These are phyloP conservation scores for Gossypium herbaceum DNA, from an alignment of 345 rosid species.

Conservation along the genomic window DNA sequence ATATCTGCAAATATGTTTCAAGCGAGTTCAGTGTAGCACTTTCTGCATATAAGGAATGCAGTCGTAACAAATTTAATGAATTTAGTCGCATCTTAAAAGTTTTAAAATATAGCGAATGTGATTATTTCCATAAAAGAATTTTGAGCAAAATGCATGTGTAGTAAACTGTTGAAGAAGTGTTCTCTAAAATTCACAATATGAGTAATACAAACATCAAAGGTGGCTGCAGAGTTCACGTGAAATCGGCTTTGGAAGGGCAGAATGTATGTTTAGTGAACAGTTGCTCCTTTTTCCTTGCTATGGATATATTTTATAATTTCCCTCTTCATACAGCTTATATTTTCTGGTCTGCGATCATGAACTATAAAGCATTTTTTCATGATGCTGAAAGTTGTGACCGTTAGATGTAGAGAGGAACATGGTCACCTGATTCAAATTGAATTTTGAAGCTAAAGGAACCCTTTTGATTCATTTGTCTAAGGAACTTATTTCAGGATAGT, in stretches of 20 bases:
- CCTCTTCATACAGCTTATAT: neutral
- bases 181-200: too few relatives aligned
- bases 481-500: constrained; percentile 34
- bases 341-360: neutral
- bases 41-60: neutral
- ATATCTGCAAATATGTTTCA: neutral
- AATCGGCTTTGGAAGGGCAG: neutral
- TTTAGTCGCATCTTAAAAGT: neutral
- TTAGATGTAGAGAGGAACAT: neutral
- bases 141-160: neutral
- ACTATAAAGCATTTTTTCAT: neutral
- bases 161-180: neutral
- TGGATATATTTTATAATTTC: neutral
- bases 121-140: neutral
- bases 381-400: neutral
- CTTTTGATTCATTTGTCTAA: constrained; percentile 6
- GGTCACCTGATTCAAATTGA: neutral
- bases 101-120: neutral
- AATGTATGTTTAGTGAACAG: neutral
- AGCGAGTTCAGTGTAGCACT: neutral
- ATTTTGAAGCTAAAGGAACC: constrained; percentile 1
- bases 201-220: neutral
- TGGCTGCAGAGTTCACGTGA: neutral
- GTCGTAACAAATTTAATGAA: neutral
- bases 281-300: neutral